A percentile compares a stretch with the other conserved stretches of the same genome.
Evolutionary conservation across 73 alveolate species (phyloP).

Genomic region (Blepharisma stoltei): DNA sequence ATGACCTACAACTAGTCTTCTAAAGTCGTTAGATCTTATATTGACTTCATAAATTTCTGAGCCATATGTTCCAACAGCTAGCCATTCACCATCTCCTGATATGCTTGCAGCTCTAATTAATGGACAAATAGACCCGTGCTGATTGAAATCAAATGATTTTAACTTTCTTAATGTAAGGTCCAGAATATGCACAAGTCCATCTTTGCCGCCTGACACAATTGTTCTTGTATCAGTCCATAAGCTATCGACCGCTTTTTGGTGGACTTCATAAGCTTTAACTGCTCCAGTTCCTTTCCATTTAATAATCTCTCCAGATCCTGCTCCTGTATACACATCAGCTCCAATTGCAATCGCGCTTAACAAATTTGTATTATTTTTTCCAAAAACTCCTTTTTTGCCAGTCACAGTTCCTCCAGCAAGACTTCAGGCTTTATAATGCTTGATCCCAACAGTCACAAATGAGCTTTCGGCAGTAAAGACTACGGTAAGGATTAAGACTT

Average conservation of each 20-base stretch:
- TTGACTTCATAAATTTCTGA: conserved; percentile 73
- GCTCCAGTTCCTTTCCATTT: conserved; percentile 66
- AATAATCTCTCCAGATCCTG: conserved; percentile 37
- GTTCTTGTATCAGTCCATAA: conserved; percentile 36
- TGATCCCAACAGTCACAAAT: conserved; percentile 92
- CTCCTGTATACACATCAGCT: conserved; percentile 70
- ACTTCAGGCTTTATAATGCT: conserved; percentile 85
- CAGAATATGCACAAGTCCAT: conserved; percentile 64
- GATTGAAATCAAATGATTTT: neutral
- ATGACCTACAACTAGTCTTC: conserved; percentile 51
- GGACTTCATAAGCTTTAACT: conserved; percentile 50
- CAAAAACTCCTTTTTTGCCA: conserved; percentile 44
- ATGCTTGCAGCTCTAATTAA: conserved; percentile 70
- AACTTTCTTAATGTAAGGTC: neutral
- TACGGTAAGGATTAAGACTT: conserved; percentile 69
- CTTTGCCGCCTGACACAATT: conserved; percentile 95
- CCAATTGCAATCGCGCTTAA: conserved; percentile 56
- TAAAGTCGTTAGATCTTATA: conserved; percentile 25
- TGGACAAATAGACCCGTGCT: conserved; percentile 41
- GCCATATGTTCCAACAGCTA: conserved; percentile 75
- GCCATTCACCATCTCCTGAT: conserved; percentile 36
- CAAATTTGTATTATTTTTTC: conserved; percentile 51
- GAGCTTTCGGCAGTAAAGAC: conserved; percentile 74
- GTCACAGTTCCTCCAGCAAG: neutral
- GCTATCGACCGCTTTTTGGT: conserved; percentile 13